phyloP scores from a whole-genome alignment of 495 filamentous ascomycete species.

The Cairneyella variabilis region DNA sequence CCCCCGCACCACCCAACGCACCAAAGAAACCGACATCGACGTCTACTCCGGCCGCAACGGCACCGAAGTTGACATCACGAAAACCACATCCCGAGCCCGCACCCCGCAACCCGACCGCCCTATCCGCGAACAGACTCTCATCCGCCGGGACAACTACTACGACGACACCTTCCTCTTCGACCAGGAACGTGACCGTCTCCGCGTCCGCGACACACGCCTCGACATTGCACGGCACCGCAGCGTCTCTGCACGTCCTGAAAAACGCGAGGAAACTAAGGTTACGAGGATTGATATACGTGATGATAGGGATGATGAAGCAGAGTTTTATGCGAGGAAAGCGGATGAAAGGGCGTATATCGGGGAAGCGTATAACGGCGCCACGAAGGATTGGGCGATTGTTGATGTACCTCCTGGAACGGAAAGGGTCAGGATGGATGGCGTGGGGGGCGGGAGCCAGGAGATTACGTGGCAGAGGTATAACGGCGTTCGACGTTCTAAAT shows the following conservation, averaged over 20 bases:
- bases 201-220: slow-evolving; percentile 30
- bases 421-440: slow-evolving; percentile 70
- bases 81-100: slow-evolving; percentile 6
- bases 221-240: slow-evolving; percentile 20
- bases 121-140: slow-evolving; percentile 25
- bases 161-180: slow-evolving; percentile 61
- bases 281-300: slow-evolving; percentile 32
- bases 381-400: slow-evolving; percentile 70
- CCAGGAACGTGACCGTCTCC: slow-evolving; percentile 42
- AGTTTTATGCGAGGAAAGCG: slow-evolving; percentile 60
- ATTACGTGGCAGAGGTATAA: slow-evolving; percentile 75
- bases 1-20: slow-evolving; percentile 29
- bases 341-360: slow-evolving; percentile 57
- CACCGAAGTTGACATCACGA: slow-evolving; percentile 46
- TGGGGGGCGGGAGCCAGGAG: slow-evolving; percentile 61
- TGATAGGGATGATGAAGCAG: slow-evolving; percentile 55
- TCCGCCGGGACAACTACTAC: slow-evolving; percentile 37
- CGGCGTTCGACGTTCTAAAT: slow-evolving; percentile 66
- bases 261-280: slow-evolving; percentile 6
- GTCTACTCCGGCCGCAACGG: slow-evolving; percentile 37
- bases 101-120: slow-evolving; percentile 26
- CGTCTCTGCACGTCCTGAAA: slow-evolving; percentile 17
- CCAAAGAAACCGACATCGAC: slow-evolving; percentile 51
- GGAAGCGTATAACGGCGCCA: slow-evolving; percentile 64
- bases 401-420: slow-evolving; percentile 78